A percentile compares a stretch with the other conserved stretches of the same genome.
These are phyloP conservation scores for Hemisphaericaspora nanyangensis DNA, from an alignment of 805 yeast species.

Conservation along the genomic window DNA sequence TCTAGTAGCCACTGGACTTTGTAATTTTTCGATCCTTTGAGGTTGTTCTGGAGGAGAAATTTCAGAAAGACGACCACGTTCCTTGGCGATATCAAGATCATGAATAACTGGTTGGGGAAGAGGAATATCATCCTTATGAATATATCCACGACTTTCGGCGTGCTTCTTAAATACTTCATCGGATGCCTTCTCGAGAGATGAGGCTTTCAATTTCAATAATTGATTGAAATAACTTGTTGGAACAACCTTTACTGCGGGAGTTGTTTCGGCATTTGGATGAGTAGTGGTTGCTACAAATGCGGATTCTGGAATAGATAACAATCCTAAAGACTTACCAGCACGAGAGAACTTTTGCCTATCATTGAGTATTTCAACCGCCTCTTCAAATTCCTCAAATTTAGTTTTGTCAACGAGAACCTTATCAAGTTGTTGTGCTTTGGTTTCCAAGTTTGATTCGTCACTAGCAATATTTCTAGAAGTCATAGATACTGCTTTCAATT, in stretches of 20 bases:
- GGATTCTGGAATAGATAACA: conserved; percentile 54
- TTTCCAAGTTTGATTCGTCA: background rate
- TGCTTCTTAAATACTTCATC: conserved; percentile 44
- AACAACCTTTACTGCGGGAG: conserved; percentile 52
- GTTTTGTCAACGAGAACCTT: conserved; percentile 11
- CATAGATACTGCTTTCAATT: conserved; percentile 16
- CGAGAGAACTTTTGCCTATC: conserved; percentile 25
- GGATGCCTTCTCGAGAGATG: conserved; percentile 41
- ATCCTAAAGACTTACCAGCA: conserved; percentile 44
- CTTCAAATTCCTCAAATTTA: conserved; percentile 16
- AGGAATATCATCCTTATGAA: conserved; percentile 21
- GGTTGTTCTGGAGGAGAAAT: background rate
- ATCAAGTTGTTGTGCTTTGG: background rate
- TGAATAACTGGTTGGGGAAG: conserved; percentile 17
- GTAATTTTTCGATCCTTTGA: background rate
- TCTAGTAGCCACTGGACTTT: background rate
- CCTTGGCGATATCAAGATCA: conserved; percentile 9
- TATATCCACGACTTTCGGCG: conserved; percentile 49
- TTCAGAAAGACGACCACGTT: background rate
- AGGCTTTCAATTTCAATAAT: conserved; percentile 43
- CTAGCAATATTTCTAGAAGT: conserved; percentile 22
- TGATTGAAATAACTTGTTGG: conserved; percentile 64
- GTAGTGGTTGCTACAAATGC: conserved; percentile 62
- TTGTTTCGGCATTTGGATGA: conserved; percentile 49
- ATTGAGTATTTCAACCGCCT: conserved; percentile 10